These are phyloP conservation scores for Camellia japonica DNA, from an alignment of 148 eudicot genomes.

Conservation along the genomic window DNA sequence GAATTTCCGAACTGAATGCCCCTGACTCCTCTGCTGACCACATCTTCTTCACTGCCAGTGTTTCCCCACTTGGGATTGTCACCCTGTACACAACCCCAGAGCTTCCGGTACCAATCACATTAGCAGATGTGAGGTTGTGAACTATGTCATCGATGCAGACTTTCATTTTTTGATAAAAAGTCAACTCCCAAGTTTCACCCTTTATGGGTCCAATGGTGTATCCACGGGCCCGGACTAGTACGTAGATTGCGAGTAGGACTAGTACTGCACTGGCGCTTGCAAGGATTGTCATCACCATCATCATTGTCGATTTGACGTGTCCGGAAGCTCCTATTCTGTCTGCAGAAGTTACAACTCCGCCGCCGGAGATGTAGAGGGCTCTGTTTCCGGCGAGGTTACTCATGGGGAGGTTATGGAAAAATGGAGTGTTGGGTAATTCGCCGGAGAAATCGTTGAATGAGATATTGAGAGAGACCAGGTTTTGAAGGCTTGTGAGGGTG, in stretches of 20 bases:
- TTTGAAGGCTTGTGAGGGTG: conserved; percentile 59
- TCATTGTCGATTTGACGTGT: conserved; percentile 47
- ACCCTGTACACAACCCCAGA: conserved; percentile 96
- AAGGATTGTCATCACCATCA: conserved; percentile 70
- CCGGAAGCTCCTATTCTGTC: conserved; percentile 18
- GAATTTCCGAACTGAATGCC: conserved; percentile 82
- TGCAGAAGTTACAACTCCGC: conserved; percentile 40
- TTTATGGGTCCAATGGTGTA: conserved; percentile 26
- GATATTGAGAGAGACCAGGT: conserved; percentile 82
- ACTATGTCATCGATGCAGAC: conserved; percentile 73
- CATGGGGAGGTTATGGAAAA: conserved; percentile 73
- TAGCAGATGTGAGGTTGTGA: conserved; percentile 63
- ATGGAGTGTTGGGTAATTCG: conserved; percentile 71
- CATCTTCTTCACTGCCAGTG: conserved; percentile 91
- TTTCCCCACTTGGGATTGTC: conserved; percentile 63
- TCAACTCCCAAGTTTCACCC: conserved; percentile 72
- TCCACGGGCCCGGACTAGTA: conserved; percentile 45
- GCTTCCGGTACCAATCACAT: conserved; percentile 94
- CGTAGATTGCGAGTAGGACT: conserved; percentile 61
- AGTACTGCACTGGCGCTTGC: conserved; percentile 65
- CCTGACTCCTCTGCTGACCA: conserved; percentile 85
- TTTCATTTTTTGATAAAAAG: conserved; percentile 90
- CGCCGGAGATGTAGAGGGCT: conserved; percentile 50
- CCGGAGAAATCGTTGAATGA: conserved; percentile 87
- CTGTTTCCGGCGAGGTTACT: conserved; percentile 66